Percentiles rank a stretch among this genome's conserved stretches.
phyloP scores from a whole-genome alignment of 1,284 basidiomycete genomes.

The Meripilus lineatus region DNA sequence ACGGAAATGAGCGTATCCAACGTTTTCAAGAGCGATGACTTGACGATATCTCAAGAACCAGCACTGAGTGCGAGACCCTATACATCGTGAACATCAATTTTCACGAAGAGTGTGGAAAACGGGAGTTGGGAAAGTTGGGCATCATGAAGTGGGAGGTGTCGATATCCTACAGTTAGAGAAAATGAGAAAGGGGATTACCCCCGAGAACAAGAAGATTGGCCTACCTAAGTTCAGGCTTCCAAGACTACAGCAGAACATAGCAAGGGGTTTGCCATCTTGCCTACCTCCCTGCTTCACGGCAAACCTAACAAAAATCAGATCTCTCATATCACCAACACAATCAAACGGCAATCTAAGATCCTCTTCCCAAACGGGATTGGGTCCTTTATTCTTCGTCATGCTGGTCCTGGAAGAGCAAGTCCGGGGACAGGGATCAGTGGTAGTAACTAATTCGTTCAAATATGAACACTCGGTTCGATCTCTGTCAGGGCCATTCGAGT shows the following conservation, averaged over 20 bases:
- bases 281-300: conserved; percentile 64
- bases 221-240: conserved; percentile 67
- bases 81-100: conserved; percentile 44
- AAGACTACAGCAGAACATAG: conserved; percentile 64
- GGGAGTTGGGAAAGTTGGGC: conserved; percentile 77
- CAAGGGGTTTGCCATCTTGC: conserved; percentile 62
- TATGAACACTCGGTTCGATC: conserved; percentile 20
- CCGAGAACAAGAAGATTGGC: too few species aligned
- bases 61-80: too few species aligned
- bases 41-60: too few species aligned
- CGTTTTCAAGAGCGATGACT: too few species aligned
- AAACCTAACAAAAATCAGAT: conserved; percentile 80
- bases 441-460: conserved; percentile 8
- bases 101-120: conserved; percentile 85
- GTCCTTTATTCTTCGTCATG: conserved; percentile 77
- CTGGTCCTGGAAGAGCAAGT: conserved; percentile 52
- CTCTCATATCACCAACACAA: conserved; percentile 71
- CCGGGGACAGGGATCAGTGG: conserved; percentile 37
- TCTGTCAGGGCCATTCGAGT: conserved; percentile 18
- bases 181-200: conserved; percentile 2
- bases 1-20: too few species aligned
- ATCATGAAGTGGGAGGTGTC: conserved; percentile 85
- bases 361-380: conserved; percentile 88
- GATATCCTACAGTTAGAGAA: conserved; percentile 54
- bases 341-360: conserved; percentile 66